Evolutionary conservation across 1,284 basidiomycete genomes (phyloP).

Genomic region (Microbotryum intermedium): DNA sequence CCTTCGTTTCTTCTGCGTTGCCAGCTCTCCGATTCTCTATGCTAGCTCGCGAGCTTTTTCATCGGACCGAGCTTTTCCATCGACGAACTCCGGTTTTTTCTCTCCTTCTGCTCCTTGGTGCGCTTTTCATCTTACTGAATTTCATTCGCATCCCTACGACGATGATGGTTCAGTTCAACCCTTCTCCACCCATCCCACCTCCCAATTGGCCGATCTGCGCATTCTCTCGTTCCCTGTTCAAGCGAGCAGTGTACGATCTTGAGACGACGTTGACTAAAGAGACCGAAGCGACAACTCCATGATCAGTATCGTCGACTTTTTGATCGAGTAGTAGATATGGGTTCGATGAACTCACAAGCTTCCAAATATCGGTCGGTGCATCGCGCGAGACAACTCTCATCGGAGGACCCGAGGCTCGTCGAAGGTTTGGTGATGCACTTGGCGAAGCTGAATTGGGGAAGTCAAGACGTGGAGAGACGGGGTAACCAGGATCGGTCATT

Average conservation of each 20-base stretch:
- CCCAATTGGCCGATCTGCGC: no score
- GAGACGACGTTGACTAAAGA: background rate
- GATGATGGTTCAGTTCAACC: no score
- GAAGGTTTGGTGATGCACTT: conserved; percentile 73
- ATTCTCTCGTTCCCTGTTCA: background rate
- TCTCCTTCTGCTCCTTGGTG: no score
- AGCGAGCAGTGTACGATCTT: background rate
- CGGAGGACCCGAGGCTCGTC: conserved; percentile 56
- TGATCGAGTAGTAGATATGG: no score
- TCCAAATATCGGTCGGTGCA: conserved; percentile 76
- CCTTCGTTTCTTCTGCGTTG: background rate
- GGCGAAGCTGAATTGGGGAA: conserved; percentile 61
- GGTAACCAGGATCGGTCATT: background rate
- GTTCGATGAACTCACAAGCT: conserved; percentile 55
- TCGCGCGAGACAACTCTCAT: conserved; percentile 65
- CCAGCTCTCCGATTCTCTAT: background rate
- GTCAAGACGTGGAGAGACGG: conserved; percentile 23
- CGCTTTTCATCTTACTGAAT: no score
- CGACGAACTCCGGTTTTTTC: no score
- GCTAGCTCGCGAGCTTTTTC: background rate
- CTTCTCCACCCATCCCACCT: no score
- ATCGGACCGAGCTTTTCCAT: no score
- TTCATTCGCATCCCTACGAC: no score
- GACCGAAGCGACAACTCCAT: no score
- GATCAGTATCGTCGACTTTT: no score